phyloP scores from a whole-genome alignment of 257 asterid species.

The Verbascum thapsus region DNA sequence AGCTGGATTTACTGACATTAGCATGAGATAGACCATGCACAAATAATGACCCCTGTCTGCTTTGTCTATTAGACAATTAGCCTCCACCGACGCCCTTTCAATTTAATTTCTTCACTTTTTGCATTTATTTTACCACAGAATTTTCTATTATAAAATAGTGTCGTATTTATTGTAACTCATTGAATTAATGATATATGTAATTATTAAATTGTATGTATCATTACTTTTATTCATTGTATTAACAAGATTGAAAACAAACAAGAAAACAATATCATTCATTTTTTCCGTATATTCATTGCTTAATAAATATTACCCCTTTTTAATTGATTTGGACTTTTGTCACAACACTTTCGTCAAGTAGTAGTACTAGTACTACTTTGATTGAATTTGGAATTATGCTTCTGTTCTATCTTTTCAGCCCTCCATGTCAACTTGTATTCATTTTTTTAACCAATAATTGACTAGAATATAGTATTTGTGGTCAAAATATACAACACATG shows the following conservation, averaged over 20 bases:
- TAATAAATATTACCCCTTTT: background rate
- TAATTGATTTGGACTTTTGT: constrained; percentile 5
- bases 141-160: too few species aligned
- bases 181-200: too few species aligned
- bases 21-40: constrained; percentile 21
- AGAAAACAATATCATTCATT: constrained; percentile 7
- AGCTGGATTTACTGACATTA: constrained; percentile 7
- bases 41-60: constrained; percentile 24
- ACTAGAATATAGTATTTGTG: too few species aligned
- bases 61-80: background rate
- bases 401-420: background rate
- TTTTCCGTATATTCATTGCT: constrained; percentile 24
- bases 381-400: background rate
- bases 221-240: too few species aligned
- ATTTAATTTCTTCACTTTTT: constrained; percentile 21
- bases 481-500: too few species aligned
- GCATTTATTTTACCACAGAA: constrained; percentile 26
- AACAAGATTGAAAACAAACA: too few species aligned
- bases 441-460: background rate
- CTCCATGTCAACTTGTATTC: too few species aligned
- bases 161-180: too few species aligned
- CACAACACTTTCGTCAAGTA: constrained; percentile 3
- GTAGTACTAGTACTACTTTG: background rate
- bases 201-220: too few species aligned
- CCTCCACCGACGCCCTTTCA: constrained; percentile 38